Evolutionary conservation across 164 flowering plant genomes (phyloP).

Genomic region (Stephania japonica): DNA sequence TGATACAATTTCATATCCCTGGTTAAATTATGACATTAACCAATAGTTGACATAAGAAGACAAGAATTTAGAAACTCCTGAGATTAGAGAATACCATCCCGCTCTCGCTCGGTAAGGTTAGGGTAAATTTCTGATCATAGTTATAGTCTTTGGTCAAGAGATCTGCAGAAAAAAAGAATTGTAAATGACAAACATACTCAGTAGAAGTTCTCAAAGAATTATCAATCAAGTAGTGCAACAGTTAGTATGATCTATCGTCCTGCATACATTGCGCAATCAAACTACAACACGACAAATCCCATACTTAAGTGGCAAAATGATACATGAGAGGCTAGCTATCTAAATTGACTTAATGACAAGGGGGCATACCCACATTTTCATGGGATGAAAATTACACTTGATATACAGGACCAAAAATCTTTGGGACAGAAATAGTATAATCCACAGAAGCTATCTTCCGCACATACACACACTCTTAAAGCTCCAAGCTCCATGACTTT

Average conservation of each 20-base stretch:
- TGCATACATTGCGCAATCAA: not conserved
- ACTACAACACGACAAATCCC: not conserved
- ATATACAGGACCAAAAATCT: not conserved
- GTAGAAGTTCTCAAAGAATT: not conserved
- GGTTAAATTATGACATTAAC: not conserved
- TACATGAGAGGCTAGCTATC: not conserved
- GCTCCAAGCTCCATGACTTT: not conserved
- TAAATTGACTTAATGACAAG: no score
- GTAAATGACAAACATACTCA: not conserved
- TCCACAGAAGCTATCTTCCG: not conserved
- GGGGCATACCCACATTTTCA: not conserved
- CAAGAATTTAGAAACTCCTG: not conserved
- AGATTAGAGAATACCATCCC: constrained; percentile 46
- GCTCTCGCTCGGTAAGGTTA: constrained; percentile 37
- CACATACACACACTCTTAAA: no score
- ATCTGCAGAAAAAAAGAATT: constrained; percentile 37
- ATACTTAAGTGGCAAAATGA: not conserved
- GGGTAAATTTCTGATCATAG: constrained; percentile 58
- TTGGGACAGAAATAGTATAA: not conserved
- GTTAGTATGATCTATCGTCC: not conserved
- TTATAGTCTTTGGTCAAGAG: constrained; percentile 68
- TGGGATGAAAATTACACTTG: not conserved
- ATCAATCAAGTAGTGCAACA: not conserved
- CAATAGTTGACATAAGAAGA: not conserved
- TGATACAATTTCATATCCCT: not conserved